phyloP scores from a whole-genome alignment of 2,329 filamentous ascomycete species.

The Elsinoe australis region DNA sequence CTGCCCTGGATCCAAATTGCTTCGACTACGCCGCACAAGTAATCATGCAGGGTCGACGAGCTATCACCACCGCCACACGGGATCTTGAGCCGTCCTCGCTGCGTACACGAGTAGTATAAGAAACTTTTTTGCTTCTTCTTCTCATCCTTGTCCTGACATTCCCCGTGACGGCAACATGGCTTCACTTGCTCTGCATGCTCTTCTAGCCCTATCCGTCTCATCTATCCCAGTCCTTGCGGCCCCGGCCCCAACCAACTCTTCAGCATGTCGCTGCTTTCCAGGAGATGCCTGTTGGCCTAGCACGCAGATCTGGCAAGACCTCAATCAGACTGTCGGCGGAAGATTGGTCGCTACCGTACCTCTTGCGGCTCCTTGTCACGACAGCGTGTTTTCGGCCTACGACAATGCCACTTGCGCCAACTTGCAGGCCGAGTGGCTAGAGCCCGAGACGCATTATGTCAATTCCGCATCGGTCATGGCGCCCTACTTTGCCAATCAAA shows the following conservation, averaged over 20 bases:
- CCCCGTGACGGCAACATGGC: too few species aligned
- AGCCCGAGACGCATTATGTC: slow-evolving; percentile 36
- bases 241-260: not conserved
- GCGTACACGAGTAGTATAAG: too few species aligned
- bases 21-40: too few species aligned
- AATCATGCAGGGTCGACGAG: too few species aligned
- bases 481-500: slow-evolving; percentile 34
- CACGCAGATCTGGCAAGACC: slow-evolving; percentile 38
- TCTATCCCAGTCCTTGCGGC: not conserved
- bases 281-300: slow-evolving; percentile 50
- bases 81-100: too few species aligned
- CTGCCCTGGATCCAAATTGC: too few species aligned
- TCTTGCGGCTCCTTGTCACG: slow-evolving; percentile 42
- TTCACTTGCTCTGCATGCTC: not conserved
- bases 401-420: slow-evolving; percentile 38
- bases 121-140: too few species aligned
- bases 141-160: too few species aligned
- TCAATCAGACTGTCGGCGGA: slow-evolving; percentile 48
- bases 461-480: slow-evolving; percentile 29
- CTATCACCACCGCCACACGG: too few species aligned
- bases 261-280: slow-evolving; percentile 31
- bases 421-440: slow-evolving; percentile 39
- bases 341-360: slow-evolving; percentile 48
- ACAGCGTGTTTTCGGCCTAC: slow-evolving; percentile 30
- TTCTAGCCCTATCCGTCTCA: not conserved